Base-by-base conservation (phyloP, 305 asterid genomes). In the Andrographis paniculata region DNA sequence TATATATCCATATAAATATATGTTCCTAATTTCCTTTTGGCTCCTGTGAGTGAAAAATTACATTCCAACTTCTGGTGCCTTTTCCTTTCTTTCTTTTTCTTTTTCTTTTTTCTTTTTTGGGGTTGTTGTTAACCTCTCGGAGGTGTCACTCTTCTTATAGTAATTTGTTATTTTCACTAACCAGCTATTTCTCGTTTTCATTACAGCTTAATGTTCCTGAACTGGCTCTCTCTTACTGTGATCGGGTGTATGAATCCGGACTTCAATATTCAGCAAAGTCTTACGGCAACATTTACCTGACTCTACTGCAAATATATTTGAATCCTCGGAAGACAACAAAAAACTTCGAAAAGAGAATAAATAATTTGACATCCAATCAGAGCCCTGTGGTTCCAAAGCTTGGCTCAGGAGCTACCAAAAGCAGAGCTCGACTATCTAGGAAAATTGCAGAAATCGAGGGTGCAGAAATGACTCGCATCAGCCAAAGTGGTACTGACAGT, bases 181-280 rank as follows among this genome's bases (percentile, higher is more conserved):
- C 10, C n/a, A n/a, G n/a, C 42, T 50, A 51, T 47, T 27, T 48
- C 12, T 50, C 55, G 28, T 20, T 69, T 58, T 56, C 41, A 44
- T 60, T 69, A 19, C 46, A 87, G 97, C 85, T 92, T 65, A 79
- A 78, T 72, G 84, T 84, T 79, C 95, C 99, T 42, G 97, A 92
- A 42, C 61, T 87, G 73, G 99, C 97, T 30, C 65, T 92, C 55
- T 56, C 92, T 42, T 87, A 92, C 60, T 92, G 99, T 55, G 99
- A 92, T 61, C 91, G 88, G 45, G 75, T 92, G 48, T 79, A 84
- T 35, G 87, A 84, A 59, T 74, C 79, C 30, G 87, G 77, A 55
- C 74, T 54, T 46, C 89, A 75, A 58, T 78, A 78, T 49, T 59
- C 94, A 36, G 87, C 81, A 60, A 84, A 84, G 69, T 63, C 85